Evolutionary conservation across 2,329 filamentous ascomycete species (phyloP).

Genomic region (Fusarium sp.): DNA sequence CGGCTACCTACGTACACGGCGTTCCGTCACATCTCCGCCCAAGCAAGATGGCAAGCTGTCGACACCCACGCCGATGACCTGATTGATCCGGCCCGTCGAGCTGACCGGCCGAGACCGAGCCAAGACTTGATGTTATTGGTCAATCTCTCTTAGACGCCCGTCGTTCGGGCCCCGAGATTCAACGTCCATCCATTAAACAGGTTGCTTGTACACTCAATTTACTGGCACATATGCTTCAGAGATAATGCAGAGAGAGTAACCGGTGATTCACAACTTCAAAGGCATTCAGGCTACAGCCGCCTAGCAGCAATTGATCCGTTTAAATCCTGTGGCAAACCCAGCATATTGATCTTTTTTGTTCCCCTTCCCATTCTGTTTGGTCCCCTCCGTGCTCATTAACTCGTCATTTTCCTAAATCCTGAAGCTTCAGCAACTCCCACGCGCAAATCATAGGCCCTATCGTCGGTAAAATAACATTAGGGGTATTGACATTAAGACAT

Average conservation of each 20-base stretch:
- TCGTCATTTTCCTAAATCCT: conserved; percentile 44
- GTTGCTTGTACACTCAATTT: neutral
- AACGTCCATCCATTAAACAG: conserved; percentile 15
- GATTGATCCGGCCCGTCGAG: conserved; percentile 19
- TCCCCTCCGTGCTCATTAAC: conserved; percentile 42
- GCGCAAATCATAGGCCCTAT: conserved; percentile 42
- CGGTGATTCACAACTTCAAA: conserved; percentile 15
- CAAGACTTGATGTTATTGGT: conserved; percentile 33
- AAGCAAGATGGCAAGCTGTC: neutral
- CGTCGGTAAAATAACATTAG: conserved; percentile 38
- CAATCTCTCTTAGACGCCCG: conserved; percentile 12
- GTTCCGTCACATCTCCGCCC: conserved; percentile 4
- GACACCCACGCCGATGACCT: conserved; percentile 9
- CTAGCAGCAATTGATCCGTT: conserved; percentile 9
- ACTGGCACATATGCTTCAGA: neutral
- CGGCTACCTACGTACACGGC: conserved; percentile 7
- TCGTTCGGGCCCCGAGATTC: conserved; percentile 16
- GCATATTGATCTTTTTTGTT: conserved; percentile 33
- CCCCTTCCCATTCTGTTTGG: conserved; percentile 21
- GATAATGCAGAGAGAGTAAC: conserved; percentile 7
- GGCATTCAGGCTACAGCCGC: neutral
- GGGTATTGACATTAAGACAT: conserved; percentile 39
- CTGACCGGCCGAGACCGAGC: conserved; percentile 32
- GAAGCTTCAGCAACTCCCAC: conserved; percentile 37
- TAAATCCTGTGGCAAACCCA: conserved; percentile 13